Evolutionary conservation across 2,329 filamentous ascomycete genomes (phyloP), one percentile per base, ranked within the genome.

Genomic region (Botrytis cinerea): DNA sequence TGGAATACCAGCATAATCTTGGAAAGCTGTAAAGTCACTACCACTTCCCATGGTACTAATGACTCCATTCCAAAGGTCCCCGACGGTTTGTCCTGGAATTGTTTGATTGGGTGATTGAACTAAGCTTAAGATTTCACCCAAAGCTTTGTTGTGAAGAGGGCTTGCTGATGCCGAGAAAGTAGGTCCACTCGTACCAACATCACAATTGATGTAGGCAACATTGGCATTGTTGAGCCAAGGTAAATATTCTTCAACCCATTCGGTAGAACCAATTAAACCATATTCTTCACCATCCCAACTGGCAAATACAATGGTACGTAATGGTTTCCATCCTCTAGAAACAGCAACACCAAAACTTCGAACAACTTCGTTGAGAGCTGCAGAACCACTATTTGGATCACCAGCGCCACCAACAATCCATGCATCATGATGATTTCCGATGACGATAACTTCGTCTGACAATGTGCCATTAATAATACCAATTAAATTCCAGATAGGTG

Each of bases 351-450:
- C 92, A 76, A 96, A 93, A 68, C 89, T 89, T 71, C 92, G 88
- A 69, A 95, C 87, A 1, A 95, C 89, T 78, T 97, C 93, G 76
- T 94, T 94, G 62, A 97, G 82, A 0, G 91, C 89, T 6, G 93
- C 92, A 25, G 92, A 94, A 75, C 93, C 93, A 75, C 91, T 93
- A 84, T 95, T 95, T 1, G 93, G 93, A 78, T 97, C 93, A 20
- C 87, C 92, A 25, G 93, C 92, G 38, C 93, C 93, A n/a, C 93
- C 93, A 32, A 91, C 91, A 78, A 95, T 91, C 93, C 93, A 97
- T 0, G 95, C 93, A 82, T 97, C 94, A 48, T 94, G 90, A 80
- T 97, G 95, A 80, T 97, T 97, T n/a, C 95, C 94, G 46, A 98
- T 84, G 5, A 99, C 87, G 63, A 99, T 86, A 1, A 97, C 94